These are phyloP conservation scores for Colletotrichum salicis DNA, from an alignment of 2,329 filamentous ascomycete genomes.

Conservation along the genomic window DNA sequence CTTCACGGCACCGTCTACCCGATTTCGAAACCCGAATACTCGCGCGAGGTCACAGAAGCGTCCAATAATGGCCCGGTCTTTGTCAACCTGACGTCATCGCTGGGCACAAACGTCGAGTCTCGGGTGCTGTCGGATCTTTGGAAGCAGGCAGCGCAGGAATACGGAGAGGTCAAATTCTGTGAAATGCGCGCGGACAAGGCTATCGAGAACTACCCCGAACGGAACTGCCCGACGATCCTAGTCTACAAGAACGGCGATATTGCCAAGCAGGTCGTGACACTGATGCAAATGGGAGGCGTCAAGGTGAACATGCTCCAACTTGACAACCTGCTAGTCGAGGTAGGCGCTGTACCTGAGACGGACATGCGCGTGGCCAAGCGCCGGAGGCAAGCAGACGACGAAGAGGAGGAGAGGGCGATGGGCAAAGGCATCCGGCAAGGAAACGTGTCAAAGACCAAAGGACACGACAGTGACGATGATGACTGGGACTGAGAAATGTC, in stretches of 20 bases:
- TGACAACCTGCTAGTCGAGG: constrained; percentile 82
- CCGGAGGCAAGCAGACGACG: constrained; percentile 68
- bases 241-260: constrained; percentile 95
- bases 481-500: constrained; percentile 66
- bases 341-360: constrained; percentile 81
- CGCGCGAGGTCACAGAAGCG: constrained; percentile 89
- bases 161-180: constrained; percentile 96
- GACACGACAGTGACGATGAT: constrained; percentile 63
- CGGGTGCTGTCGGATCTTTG: constrained; percentile 85
- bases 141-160: constrained; percentile 84
- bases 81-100: constrained; percentile 83
- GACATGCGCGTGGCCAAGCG: constrained; percentile 81
- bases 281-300: constrained; percentile 80
- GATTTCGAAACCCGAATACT: constrained; percentile 93
- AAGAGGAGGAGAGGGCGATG: constrained; percentile 66
- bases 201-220: constrained; percentile 95
- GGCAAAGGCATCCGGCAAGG: constrained; percentile 63
- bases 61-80: constrained; percentile 76
- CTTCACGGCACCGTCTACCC: constrained; percentile 93
- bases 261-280: constrained; percentile 88
- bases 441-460: constrained; percentile 54
- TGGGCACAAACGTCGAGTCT: constrained; percentile 86
- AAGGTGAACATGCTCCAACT: constrained; percentile 78
- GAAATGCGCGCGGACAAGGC: constrained; percentile 93
- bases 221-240: constrained; percentile 92